Base-by-base conservation (phyloP, 1,139 yeast genomes). In the Geotrichum candidum region DNA sequence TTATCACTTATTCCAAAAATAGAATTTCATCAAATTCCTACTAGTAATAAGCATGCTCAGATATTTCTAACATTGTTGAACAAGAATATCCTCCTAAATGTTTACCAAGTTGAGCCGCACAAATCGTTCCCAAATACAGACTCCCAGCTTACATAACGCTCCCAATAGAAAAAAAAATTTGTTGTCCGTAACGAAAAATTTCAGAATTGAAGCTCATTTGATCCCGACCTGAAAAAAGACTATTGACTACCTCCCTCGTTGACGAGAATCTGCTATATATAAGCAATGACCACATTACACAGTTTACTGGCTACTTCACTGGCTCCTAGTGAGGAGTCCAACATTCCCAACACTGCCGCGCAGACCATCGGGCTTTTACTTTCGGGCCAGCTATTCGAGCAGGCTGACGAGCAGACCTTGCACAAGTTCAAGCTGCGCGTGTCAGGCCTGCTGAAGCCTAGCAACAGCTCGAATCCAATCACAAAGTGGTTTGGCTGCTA, bases 381-480 rank as follows among this genome's bases (percentile, higher is more conserved):
- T 31, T 60, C 66, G 27, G 65, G 68, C 35, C 64, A 65, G 11
- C 62, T 69, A 10, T 57, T 70, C 15, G 60, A 60, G 4, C 50
- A 45, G 6, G 66, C 72, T 22, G 70, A 70, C 53, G 70, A 68
- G n/a, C 66, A 65, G 54, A 66, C 67, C 11, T 59, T 70, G 23
- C 77, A 74, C 68, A 74, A 73, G 65, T 69, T 75, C 61, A 69
- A 73, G 38, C 72, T 72, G 29, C 65, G 75, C 31, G 65, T 77
- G 15, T 75, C 78, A n/a, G 72, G 76, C 2, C 67, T 76, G n/a
- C 64, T 77, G 55, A 75, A 74, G 63, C 67, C 75, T 38, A 69
- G 72, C 51, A 41, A 41, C 22, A 15, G 22, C 18, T 41, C 48
- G 2, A 66, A 68, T 9, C 64, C 73, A 1, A 60, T 67, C 22